Evolutionary conservation across 2,329 filamentous ascomycete species (phyloP).

Genomic region (Arthrobotrys pseudoclavata): DNA sequence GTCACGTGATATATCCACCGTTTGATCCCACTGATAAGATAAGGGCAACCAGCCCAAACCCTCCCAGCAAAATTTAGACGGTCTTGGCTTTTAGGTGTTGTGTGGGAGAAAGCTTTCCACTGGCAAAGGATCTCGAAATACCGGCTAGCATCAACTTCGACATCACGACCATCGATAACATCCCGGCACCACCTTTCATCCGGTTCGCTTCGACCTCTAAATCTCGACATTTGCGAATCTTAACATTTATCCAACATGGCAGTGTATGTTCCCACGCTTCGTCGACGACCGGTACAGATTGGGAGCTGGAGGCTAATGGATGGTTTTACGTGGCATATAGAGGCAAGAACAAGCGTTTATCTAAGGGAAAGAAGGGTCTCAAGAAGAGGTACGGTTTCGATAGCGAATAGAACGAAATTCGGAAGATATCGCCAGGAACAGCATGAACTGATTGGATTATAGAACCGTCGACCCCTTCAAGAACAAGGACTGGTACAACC

Average conservation of each 20-base stretch:
- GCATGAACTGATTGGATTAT: conserved; percentile 73
- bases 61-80: conserved; percentile 44
- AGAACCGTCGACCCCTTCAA: conserved; percentile 98
- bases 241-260: conserved; percentile 57
- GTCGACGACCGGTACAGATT: conserved; percentile 21
- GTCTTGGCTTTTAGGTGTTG: conserved; percentile 51
- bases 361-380: conserved; percentile 94
- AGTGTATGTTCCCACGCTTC: conserved; percentile 46
- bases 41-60: conserved; percentile 58
- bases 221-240: conserved; percentile 51
- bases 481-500: conserved; percentile 98
- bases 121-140: conserved; percentile 58
- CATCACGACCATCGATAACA: conserved; percentile 55
- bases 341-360: conserved; percentile 92
- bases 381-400: conserved; percentile 57
- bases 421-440: background rate
- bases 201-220: conserved; percentile 45
- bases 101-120: conserved; percentile 50
- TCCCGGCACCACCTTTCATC: conserved; percentile 49
- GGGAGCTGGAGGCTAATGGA: conserved; percentile 48
- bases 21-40: conserved; percentile 54
- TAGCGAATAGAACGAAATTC: conserved; percentile 6
- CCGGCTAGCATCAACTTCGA: conserved; percentile 56
- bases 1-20: conserved; percentile 13
- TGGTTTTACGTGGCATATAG: conserved; percentile 44